A percentile compares a stretch with the other conserved stretches of the same genome.
phyloP scores from a whole-genome alignment of 164 flowering plant genomes.

The Buxus sempervirens region DNA sequence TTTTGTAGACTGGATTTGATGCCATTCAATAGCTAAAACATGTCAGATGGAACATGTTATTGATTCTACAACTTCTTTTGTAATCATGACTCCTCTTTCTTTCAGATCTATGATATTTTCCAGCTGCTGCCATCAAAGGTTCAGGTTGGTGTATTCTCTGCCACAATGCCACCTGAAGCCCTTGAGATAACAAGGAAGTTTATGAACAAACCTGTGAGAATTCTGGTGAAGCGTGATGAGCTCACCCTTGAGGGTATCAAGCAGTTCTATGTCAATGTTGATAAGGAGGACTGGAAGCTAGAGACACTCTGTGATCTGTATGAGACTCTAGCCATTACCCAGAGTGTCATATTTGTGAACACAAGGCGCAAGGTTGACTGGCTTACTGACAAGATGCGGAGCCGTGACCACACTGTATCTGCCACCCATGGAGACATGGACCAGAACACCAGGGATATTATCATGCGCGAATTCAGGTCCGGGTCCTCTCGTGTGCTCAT shows the following conservation, averaged over 20 bases:
- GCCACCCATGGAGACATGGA: slow-evolving; percentile 95
- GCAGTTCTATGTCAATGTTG: slow-evolving; percentile 80
- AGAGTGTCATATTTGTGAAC: slow-evolving; percentile 87
- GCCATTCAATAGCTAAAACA: too few relatives aligned
- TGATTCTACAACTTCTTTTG: not conserved
- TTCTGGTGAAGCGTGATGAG: slow-evolving; percentile 82
- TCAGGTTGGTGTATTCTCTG: slow-evolving; percentile 83
- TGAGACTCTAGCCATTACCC: slow-evolving; percentile 83
- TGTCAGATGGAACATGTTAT: not conserved
- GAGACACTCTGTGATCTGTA: slow-evolving; percentile 84
- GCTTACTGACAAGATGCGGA: slow-evolving; percentile 85
- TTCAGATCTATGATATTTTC: slow-evolving; percentile 80
- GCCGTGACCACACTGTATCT: slow-evolving; percentile 84
- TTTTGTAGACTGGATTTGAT: too few relatives aligned
- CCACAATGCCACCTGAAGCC: slow-evolving; percentile 91
- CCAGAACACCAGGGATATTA: slow-evolving; percentile 81
- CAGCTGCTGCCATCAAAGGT: slow-evolving; percentile 74
- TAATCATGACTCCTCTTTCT: slow-evolving; percentile 6
- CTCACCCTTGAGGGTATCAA: slow-evolving; percentile 91
- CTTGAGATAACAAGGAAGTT: slow-evolving; percentile 82
- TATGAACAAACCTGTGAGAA: slow-evolving; percentile 85
- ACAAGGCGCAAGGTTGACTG: slow-evolving; percentile 93
- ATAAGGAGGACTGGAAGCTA: slow-evolving; percentile 84
- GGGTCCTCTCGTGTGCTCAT: slow-evolving; percentile 88
- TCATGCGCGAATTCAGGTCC: slow-evolving; percentile 85